Evolutionary conservation across 176 grass and related monocot genomes (phyloP).

Genomic region (Rhynchospora pubera): DNA sequence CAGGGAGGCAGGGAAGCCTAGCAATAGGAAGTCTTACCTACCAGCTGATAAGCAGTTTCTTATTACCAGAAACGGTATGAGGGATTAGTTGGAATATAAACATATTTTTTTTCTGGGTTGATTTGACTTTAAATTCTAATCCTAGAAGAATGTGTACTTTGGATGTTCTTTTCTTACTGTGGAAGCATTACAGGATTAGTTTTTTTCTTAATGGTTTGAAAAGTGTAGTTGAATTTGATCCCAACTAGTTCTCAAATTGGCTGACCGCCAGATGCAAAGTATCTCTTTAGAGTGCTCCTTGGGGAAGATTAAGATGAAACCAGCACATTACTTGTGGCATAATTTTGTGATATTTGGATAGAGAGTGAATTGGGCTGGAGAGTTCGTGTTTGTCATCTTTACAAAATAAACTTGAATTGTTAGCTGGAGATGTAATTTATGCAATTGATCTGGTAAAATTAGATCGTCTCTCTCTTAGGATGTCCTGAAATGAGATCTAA

Average conservation of each 20-base stretch:
- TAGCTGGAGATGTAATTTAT: not conserved
- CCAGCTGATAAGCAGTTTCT: slow-evolving; percentile 81
- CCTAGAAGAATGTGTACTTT: not conserved
- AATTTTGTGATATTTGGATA: not conserved
- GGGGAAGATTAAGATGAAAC: too few species aligned
- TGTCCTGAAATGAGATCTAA: not conserved
- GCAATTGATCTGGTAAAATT: not conserved
- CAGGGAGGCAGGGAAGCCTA: slow-evolving; percentile 79
- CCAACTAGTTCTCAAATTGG: not conserved
- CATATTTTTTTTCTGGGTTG: not conserved
- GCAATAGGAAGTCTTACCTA: slow-evolving; percentile 73
- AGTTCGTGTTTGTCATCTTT: not conserved
- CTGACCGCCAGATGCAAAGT: not conserved
- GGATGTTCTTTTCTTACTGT: too few species aligned
- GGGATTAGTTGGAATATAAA: not conserved
- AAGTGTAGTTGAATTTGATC: too few species aligned
- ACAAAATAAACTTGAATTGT: not conserved
- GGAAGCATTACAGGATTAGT: too few species aligned
- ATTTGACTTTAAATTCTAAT: not conserved
- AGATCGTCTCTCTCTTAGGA: not conserved
- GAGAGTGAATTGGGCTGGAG: not conserved
- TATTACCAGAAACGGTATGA: slow-evolving; percentile 83
- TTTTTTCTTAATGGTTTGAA: too few species aligned
- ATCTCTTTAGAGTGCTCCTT: not conserved
- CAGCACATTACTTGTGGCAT: too few species aligned